These are phyloP conservation scores for Cercospora brassicicola DNA, from an alignment of 2,329 filamentous ascomycete species.

Conservation along the genomic window DNA sequence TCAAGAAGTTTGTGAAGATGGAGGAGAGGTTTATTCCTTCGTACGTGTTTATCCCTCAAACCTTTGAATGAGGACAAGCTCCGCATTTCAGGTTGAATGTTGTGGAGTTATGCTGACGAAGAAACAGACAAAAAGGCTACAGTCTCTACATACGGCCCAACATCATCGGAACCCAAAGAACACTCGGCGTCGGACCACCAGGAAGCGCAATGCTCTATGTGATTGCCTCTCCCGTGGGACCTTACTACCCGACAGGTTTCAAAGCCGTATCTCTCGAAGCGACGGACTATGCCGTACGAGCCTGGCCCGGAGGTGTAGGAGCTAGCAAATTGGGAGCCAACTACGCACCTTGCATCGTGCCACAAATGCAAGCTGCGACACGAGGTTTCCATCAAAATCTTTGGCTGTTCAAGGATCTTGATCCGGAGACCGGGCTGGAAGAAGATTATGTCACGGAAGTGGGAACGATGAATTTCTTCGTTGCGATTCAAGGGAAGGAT, in stretches of 20 bases:
- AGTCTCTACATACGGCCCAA: conserved; percentile 94
- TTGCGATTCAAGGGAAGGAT: conserved; percentile 80
- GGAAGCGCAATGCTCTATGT: conserved; percentile 89
- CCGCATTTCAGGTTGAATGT: too few species aligned
- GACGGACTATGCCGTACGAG: conserved; percentile 84
- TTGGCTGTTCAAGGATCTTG: conserved; percentile 82
- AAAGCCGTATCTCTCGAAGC: conserved; percentile 95
- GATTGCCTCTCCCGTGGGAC: conserved; percentile 93
- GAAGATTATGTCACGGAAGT: conserved; percentile 97
- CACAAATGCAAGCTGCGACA: conserved; percentile 85
- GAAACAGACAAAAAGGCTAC: conserved; percentile 67
- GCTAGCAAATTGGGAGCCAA: conserved; percentile 99
- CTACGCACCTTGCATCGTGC: conserved; percentile 98
- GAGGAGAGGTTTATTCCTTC: conserved; percentile 89
- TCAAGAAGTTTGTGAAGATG: conserved; percentile 74
- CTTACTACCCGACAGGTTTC: conserved; percentile 98
- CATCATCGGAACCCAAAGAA: conserved; percentile 95
- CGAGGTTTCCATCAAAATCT: conserved; percentile 97
- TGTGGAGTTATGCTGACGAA: neutral
- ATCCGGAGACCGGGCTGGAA: conserved; percentile 34
- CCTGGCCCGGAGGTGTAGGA: conserved; percentile 95
- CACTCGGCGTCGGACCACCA: conserved; percentile 87
- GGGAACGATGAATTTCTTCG: conserved; percentile 98
- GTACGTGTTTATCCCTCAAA: conserved; percentile 43
- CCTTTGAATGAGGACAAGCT: too few species aligned